phyloP scores from a whole-genome alignment of 1,284 basidiomycete genomes.

The Blastosporella zonata region DNA sequence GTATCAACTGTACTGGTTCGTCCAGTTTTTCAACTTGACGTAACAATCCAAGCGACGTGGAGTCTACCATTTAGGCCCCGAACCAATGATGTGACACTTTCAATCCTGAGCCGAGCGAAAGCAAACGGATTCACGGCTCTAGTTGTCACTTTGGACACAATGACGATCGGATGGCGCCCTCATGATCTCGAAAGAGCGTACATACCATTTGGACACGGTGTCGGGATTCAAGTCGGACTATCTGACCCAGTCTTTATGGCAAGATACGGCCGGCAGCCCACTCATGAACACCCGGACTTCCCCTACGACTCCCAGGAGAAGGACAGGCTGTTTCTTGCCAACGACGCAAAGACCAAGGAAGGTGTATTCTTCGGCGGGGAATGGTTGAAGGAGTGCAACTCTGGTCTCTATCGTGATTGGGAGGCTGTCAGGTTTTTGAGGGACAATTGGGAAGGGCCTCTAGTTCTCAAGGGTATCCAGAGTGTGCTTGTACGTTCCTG shows the following conservation, averaged over 20 bases:
- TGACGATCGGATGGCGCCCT: conserved; percentile 65
- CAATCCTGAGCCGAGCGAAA: conserved; percentile 64
- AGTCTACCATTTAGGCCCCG: conserved; percentile 40
- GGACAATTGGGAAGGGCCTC: conserved; percentile 66
- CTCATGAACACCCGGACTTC: conserved; percentile 45
- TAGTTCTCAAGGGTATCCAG: conserved; percentile 71
- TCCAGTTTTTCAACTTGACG: conserved; percentile 18
- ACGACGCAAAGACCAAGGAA: conserved; percentile 43
- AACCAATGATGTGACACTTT: conserved; percentile 59
- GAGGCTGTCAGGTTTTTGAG: conserved; percentile 61
- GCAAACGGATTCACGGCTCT: conserved; percentile 62
- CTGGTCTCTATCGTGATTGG: conserved; percentile 61
- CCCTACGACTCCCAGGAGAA: conserved; percentile 53
- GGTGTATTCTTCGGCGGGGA: conserved; percentile 44
- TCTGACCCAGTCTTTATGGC: conserved; percentile 75
- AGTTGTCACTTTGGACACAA: conserved; percentile 69
- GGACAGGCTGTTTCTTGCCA: conserved; percentile 36
- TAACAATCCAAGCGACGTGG: background rate
- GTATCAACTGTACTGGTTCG: conserved; percentile 80
- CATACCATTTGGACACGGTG: conserved; percentile 60
- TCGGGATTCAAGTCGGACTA: conserved; percentile 54
- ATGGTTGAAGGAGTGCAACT: conserved; percentile 58
- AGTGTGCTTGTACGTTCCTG: conserved; percentile 39
- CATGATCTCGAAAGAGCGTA: conserved; percentile 60
- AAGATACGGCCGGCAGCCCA: conserved; percentile 40